These are phyloP conservation scores for Alternaria solani DNA, from an alignment of 2,329 filamentous ascomycete genomes.

Conservation along the genomic window DNA sequence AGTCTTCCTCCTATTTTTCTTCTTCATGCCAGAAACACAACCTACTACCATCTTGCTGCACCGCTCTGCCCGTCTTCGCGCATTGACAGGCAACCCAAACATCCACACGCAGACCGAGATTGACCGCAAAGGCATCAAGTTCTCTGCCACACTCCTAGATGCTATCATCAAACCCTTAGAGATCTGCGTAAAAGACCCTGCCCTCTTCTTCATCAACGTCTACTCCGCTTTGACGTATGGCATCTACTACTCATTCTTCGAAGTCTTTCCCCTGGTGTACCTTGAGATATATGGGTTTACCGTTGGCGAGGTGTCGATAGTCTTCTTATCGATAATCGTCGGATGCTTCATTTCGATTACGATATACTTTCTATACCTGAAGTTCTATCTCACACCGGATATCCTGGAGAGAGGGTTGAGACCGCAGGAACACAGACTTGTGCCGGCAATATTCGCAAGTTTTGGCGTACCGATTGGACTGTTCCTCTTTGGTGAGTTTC, in stretches of 20 bases:
- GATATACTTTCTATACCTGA: conserved; percentile 77
- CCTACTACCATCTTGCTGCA: conserved; percentile 77
- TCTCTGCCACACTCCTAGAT: conserved; percentile 58
- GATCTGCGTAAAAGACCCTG: conserved; percentile 82
- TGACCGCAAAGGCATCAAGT: conserved; percentile 60
- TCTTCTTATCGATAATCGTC: conserved; percentile 83
- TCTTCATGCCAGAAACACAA: conserved; percentile 89
- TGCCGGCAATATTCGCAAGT: conserved; percentile 69
- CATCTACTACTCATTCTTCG: conserved; percentile 78
- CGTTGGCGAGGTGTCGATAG: conserved; percentile 76
- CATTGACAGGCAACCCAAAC: conserved; percentile 68
- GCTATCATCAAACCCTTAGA: conserved; percentile 77
- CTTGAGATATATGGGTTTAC: conserved; percentile 79
- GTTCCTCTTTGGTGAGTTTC: conserved; percentile 64
- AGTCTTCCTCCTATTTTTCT: conserved; percentile 78
- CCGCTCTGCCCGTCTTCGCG: conserved; percentile 75
- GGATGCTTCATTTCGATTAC: conserved; percentile 72
- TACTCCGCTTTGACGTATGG: conserved; percentile 87
- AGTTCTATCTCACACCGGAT: conserved; percentile 71
- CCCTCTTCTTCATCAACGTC: conserved; percentile 81
- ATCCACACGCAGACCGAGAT: conserved; percentile 83
- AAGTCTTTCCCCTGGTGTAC: conserved; percentile 72
- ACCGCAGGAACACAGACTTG: conserved; percentile 76
- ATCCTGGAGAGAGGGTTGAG: conserved; percentile 69
- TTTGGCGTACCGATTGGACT: conserved; percentile 69